These are phyloP conservation scores for Drosera spatulata DNA, from an alignment of 179 eudicot genomes.

Conservation along the genomic window DNA sequence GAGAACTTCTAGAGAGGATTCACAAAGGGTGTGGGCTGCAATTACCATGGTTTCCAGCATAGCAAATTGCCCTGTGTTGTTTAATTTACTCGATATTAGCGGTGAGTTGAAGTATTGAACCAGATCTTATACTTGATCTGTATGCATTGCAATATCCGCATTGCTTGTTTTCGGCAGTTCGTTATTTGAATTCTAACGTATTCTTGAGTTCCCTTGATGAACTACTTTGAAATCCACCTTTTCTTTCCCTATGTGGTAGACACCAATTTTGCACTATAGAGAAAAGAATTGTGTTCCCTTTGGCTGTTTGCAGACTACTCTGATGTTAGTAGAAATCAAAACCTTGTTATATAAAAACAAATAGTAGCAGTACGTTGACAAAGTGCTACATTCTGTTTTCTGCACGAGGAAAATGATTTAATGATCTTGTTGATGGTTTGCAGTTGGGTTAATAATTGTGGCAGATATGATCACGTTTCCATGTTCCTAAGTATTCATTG, in stretches of 20 bases:
- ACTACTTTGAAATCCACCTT: no score
- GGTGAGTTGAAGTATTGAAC: constrained; percentile 40
- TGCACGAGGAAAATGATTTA: no score
- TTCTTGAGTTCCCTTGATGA: no score
- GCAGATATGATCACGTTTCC: not conserved
- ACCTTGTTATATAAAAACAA: no score
- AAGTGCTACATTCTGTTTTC: no score
- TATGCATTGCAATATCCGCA: not conserved
- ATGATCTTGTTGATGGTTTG: not conserved
- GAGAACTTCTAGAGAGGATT: constrained; percentile 81
- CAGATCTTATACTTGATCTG: not conserved
- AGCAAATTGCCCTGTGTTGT: constrained; percentile 59
- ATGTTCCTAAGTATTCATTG: not conserved
- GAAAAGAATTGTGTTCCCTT: no score
- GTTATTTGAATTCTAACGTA: not conserved
- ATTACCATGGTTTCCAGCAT: constrained; percentile 68
- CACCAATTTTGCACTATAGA: no score
- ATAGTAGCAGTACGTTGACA: no score
- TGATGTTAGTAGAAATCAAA: no score
- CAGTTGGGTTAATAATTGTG: not conserved
- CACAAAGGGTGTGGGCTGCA: constrained; percentile 77
- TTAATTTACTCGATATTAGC: constrained; percentile 73
- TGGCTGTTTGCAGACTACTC: no score
- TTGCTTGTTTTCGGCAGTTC: not conserved
- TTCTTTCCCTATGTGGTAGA: no score